Evolutionary conservation across 2,329 filamentous ascomycete species (phyloP).

Genomic region (Monascus ruber): DNA sequence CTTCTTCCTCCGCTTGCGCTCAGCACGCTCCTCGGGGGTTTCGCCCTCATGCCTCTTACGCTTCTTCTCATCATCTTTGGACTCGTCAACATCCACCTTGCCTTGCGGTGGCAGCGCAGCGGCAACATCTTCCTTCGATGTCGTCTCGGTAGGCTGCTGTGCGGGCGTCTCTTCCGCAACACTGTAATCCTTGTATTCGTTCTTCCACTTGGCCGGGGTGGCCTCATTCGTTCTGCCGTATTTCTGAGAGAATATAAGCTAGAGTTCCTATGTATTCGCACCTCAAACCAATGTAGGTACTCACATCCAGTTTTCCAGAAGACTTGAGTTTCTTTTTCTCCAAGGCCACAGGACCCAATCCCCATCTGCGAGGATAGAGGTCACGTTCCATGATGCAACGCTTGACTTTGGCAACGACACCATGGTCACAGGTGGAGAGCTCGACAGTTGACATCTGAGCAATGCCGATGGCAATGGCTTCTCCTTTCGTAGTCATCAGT

Average conservation of each 20-base stretch:
- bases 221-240: slow-evolving; percentile 84
- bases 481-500: slow-evolving; percentile 97
- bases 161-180: slow-evolving; percentile 35
- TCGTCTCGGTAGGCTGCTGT: slow-evolving; percentile 35
- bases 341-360: slow-evolving; percentile 77
- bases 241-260: slow-evolving; percentile 44
- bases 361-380: slow-evolving; percentile 93
- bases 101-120: slow-evolving; percentile 17
- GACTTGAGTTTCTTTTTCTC: slow-evolving; percentile 99
- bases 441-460: slow-evolving; percentile 97
- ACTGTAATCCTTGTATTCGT: slow-evolving; percentile 84
- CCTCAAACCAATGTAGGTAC: slow-evolving; percentile 11
- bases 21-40: slow-evolving; percentile 36
- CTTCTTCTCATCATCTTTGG: slow-evolving; percentile 41
- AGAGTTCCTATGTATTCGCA: no score
- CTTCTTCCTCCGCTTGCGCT: slow-evolving; percentile 42
- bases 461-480: slow-evolving; percentile 92
- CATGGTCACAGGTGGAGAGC: slow-evolving; percentile 92
- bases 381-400: slow-evolving; percentile 99
- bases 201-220: slow-evolving; percentile 86
- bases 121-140: slow-evolving; percentile 25
- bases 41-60: slow-evolving; percentile 47
- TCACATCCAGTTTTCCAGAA: slow-evolving; percentile 81
- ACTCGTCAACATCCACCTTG: slow-evolving; percentile 33
- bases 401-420: slow-evolving; percentile 97